A percentile compares a stretch with the other conserved stretches of the same genome.
phyloP scores from a whole-genome alignment of 345 rosid species.

The Triadica sebifera region DNA sequence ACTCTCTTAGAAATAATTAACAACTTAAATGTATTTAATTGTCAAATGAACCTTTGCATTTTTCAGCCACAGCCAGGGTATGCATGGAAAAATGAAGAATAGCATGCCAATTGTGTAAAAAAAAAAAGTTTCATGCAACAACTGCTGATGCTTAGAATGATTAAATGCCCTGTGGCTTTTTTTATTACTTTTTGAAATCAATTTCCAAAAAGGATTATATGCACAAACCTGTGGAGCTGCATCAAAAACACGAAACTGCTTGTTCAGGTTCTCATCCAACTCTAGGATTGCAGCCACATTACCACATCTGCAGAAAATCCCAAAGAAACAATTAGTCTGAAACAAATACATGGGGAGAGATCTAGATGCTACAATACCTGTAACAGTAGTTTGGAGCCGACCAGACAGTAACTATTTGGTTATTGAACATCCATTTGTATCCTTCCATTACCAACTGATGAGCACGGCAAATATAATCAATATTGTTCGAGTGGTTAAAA shows the following conservation, averaged over 20 bases:
- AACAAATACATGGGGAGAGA: slow-evolving; percentile 10
- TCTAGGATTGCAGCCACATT: slow-evolving; percentile 92
- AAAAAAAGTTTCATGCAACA: background rate
- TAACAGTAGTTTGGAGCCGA: slow-evolving; percentile 99
- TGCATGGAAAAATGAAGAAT: background rate
- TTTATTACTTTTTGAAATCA: background rate
- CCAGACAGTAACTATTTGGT: slow-evolving; percentile 97
- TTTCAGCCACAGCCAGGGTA: background rate
- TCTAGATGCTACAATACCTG: slow-evolving; percentile 45
- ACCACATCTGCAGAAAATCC: slow-evolving; percentile 67
- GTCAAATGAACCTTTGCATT: background rate
- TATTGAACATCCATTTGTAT: slow-evolving; percentile 93
- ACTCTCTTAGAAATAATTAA: background rate
- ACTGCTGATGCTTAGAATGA: background rate
- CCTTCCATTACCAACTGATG: slow-evolving; percentile 99
- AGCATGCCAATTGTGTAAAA: background rate
- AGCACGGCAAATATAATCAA: slow-evolving; percentile 86
- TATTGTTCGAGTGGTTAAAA: slow-evolving; percentile 81
- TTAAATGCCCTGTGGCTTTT: background rate
- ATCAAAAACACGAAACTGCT: slow-evolving; percentile 83
- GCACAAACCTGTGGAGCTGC: slow-evolving; percentile 85
- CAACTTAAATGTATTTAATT: background rate
- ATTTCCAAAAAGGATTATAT: background rate
- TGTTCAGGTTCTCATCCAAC: slow-evolving; percentile 80
- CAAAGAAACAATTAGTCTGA: slow-evolving; percentile 11